Evolutionary conservation across 1,139 yeast genomes (phyloP).

Genomic region (Candida gigantensis): DNA sequence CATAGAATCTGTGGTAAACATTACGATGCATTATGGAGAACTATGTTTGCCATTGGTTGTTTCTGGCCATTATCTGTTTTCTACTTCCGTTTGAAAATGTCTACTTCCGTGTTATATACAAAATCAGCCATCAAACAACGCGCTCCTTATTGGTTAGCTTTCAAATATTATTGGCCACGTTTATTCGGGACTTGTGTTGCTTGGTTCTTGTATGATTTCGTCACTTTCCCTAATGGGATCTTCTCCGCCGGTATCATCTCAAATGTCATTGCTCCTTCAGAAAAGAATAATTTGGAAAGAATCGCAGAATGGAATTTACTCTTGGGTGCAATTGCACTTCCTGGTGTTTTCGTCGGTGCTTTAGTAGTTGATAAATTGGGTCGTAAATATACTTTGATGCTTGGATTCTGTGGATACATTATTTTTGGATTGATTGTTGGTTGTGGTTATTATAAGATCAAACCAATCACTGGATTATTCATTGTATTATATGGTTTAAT

Average conservation of each 20-base stretch:
- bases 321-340: constrained; percentile 44
- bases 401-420: constrained; percentile 49
- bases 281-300: constrained; percentile 31
- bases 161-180: constrained; percentile 49
- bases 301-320: constrained; percentile 53
- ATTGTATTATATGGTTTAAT: constrained; percentile 50
- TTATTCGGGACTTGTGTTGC: constrained; percentile 46
- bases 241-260: constrained; percentile 49
- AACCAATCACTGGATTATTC: constrained; percentile 42
- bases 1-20: constrained; percentile 55
- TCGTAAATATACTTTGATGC: constrained; percentile 46
- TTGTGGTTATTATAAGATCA: constrained; percentile 41
- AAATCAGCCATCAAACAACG: constrained; percentile 44
- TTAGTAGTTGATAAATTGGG: constrained; percentile 43
- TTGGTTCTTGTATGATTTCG: constrained; percentile 57
- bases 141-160: constrained; percentile 49
- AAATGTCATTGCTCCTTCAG: constrained; percentile 31
- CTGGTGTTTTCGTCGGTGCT: constrained; percentile 51
- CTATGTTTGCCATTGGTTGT: constrained; percentile 72
- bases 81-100: constrained; percentile 70
- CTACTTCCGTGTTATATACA: constrained; percentile 57
- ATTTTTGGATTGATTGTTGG: constrained; percentile 52
- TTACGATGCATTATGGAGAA: constrained; percentile 66
- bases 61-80: constrained; percentile 75
- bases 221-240: constrained; percentile 53